Percentiles rank a stretch among this genome's conserved stretches.
Conservation (phyloP, 2,329 filamentous ascomycete species). For the Triangularia setosa region DNA sequence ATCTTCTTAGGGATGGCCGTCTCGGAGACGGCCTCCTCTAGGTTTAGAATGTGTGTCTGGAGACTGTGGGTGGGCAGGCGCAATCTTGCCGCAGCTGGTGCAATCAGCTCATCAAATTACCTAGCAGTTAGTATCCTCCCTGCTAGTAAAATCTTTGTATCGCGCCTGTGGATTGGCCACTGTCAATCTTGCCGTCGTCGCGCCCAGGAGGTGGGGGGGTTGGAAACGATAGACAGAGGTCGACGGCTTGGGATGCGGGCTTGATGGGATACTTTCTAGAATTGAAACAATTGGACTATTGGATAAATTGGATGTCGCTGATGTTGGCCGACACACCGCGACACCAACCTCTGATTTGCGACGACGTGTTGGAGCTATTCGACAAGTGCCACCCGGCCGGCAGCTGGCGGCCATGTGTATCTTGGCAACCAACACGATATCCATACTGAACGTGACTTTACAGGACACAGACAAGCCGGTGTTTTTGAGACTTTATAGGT, state of each 20-base stretch:
- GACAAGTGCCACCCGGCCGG: not conserved
- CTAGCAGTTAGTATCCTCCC: not conserved
- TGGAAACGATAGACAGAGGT: not conserved
- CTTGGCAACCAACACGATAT: not conserved
- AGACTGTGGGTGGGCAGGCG: not conserved
- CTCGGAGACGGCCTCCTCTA: constrained; percentile 39
- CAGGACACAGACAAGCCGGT: too few relatives aligned
- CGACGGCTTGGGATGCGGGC: not conserved
- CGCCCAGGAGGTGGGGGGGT: not conserved
- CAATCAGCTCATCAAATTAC: not conserved
- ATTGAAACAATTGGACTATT: not conserved
- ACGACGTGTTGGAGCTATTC: not conserved
- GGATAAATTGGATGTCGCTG: not conserved
- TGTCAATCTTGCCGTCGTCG: not conserved
- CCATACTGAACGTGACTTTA: not conserved
- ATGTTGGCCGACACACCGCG: not conserved
- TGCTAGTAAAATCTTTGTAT: not conserved
- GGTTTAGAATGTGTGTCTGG: not conserved
- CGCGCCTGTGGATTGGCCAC: not conserved
- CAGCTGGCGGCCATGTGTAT: not conserved
- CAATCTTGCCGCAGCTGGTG: not conserved
- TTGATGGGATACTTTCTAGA: not conserved
- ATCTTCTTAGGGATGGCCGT: constrained; percentile 38
- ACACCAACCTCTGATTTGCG: not conserved
- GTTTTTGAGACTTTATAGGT: too few relatives aligned